Percentiles rank a stretch among this genome's conserved stretches.
These are phyloP conservation scores for Rhipidocladum racemiflorum DNA, from an alignment of 176 grass and related monocot genomes.

Conservation along the genomic window DNA sequence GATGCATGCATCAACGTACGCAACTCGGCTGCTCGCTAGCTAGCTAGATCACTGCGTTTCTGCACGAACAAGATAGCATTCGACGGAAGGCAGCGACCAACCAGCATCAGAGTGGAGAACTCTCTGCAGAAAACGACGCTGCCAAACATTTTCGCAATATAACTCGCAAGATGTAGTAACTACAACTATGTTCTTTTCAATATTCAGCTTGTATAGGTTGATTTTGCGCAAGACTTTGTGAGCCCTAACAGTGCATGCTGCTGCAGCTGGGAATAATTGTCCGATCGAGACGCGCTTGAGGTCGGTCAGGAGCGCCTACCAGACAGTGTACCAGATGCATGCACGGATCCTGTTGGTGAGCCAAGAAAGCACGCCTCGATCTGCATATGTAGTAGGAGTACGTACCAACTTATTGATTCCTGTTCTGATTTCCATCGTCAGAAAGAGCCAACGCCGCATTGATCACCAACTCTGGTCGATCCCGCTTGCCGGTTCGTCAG, in stretches of 20 bases:
- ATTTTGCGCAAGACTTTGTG: background rate
- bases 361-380: background rate
- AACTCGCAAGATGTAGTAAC: background rate
- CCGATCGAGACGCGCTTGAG: too few species aligned
- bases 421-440: background rate
- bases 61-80: background rate
- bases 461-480: background rate
- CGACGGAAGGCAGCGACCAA: constrained; percentile 30
- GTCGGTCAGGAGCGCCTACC: background rate
- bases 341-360: background rate
- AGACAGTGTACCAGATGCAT: background rate
- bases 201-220: background rate
- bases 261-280: background rate
- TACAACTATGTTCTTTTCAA: background rate
- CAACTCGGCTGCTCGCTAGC: background rate
- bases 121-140: background rate
- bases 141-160: background rate
- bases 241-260: too few species aligned
- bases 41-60: background rate
- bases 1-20: background rate
- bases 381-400: too few species aligned
- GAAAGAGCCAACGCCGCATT: background rate
- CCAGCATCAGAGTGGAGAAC: constrained; percentile 18
- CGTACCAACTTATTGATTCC: background rate
- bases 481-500: background rate